Percentiles rank a stretch among this genome's conserved stretches.
phyloP scores from a whole-genome alignment of 169 alveolate genomes.

The Plasmodium yoelii region DNA sequence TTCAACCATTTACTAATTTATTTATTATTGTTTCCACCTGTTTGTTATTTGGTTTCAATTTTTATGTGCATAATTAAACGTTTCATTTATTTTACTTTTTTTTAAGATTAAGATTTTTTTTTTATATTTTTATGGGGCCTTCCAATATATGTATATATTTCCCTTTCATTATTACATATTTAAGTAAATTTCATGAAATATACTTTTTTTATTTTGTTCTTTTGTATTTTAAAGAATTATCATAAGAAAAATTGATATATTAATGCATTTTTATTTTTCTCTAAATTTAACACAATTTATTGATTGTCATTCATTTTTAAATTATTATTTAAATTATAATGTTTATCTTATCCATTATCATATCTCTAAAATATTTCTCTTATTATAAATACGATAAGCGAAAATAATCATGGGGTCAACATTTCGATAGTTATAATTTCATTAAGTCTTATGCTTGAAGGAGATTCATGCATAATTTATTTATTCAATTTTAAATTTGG shows the following conservation, averaged over 20 bases:
- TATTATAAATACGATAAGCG: no score
- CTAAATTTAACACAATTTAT: background rate
- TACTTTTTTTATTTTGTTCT: background rate
- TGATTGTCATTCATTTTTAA: no score
- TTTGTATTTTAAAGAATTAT: conserved; percentile 2
- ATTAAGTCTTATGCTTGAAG: no score
- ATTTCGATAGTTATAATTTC: no score
- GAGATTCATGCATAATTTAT: no score
- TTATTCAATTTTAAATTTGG: no score
- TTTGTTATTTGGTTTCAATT: conserved; percentile 33
- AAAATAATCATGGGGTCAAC: no score
- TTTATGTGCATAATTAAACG: conserved; percentile 31
- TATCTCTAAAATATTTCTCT: no score
- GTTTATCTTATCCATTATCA: no score
- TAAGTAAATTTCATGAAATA: no score
- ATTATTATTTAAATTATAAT: no score
- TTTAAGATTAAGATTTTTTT: background rate
- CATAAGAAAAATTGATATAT: background rate
- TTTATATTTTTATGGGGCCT: background rate
- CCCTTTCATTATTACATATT: no score
- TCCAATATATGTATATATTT: background rate
- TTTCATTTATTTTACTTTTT: background rate
- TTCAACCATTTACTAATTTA: background rate
- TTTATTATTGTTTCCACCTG: background rate
- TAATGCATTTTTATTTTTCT: background rate